Base-by-base conservation (phyloP, 441 rosid genomes). In the Syzygium syzygioides region DNA sequence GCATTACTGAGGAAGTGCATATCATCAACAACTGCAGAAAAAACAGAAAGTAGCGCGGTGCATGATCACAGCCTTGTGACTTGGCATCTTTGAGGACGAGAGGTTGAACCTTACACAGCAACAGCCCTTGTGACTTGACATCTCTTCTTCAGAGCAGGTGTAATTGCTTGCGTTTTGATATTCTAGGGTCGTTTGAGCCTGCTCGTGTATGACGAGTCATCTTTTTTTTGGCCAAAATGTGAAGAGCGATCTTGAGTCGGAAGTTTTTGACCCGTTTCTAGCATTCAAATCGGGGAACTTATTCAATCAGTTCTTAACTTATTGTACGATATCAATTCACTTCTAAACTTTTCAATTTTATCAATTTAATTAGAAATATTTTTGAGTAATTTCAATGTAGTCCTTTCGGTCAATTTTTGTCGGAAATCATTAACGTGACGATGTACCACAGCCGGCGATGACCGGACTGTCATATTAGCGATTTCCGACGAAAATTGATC, bases 381-480 rank as follows among this genome's bases (percentile, higher is more conserved):
- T 34, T 12, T 26, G 0, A 7, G 6, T 5, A 1, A 68, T 68
- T 68, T 2, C 14, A 66, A 9, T 18, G 0, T 66, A 32, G 25
- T 32, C 25, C 13, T 18, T 66, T 5, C 6, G 18, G 1, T 2
- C 14, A 18, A 32, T 64, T 64, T 64, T 64, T 0, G 0, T 4
- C 0, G 0, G 1, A 30, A 30, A 64, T 30, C 18, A 4, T 32
- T 32, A 7, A 18, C 25, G 3, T 66, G 41, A 20, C 6, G 2
- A 0, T 34, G 26, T 32, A 48, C 37, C 20, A 32, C 6, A 7
- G 25, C 11, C 0, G 2, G 3, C 14, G 0, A 62, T 60, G 68
- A 60, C 4, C 9, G 2, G 19, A 62, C 34, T 18, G 5, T n/a
- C 20, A 18, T 2, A 0, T 9, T 6, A 8, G 4, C 1, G 6